Conservation (phyloP, 164 flowering plant species). For the Paratinospora sagittata region DNA sequence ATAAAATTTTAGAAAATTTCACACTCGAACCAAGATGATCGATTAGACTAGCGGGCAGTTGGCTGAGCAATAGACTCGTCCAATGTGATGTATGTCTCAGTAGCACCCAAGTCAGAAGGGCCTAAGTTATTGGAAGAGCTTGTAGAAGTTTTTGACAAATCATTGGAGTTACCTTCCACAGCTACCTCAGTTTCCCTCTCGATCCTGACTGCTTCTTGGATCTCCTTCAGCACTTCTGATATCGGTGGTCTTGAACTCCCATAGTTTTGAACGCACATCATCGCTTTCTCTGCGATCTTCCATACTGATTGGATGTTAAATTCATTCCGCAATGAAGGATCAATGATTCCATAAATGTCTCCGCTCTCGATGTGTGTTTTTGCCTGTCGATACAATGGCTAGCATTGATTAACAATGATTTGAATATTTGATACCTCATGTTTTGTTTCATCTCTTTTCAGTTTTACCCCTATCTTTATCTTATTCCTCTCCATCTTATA, state of each 20-base stretch:
- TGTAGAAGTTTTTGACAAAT: constrained; percentile 43
- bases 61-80: constrained; percentile 63
- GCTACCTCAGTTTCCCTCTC: constrained; percentile 48
- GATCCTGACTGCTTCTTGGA: constrained; percentile 81
- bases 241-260: constrained; percentile 86
- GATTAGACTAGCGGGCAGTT: constrained; percentile 42
- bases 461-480: too few relatives aligned
- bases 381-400: constrained; percentile 45
- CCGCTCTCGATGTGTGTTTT: constrained; percentile 84
- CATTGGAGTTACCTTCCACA: constrained; percentile 56
- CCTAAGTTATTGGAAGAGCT: constrained; percentile 49
- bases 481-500: too few relatives aligned
- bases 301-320: constrained; percentile 90
- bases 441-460: too few relatives aligned
- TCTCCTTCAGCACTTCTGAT: constrained; percentile 89
- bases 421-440: too few relatives aligned
- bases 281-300: constrained; percentile 96
- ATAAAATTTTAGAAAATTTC: background rate
- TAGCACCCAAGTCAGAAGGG: constrained; percentile 43
- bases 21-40: background rate
- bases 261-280: constrained; percentile 85
- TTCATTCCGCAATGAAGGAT: constrained; percentile 49
- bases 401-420: background rate
- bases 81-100: constrained; percentile 43
- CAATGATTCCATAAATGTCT: constrained; percentile 87